Percentiles rank a stretch among this genome's conserved stretches.
Conservation (phyloP, 805 yeast genomes). For the Clavispora carvajalis region DNA sequence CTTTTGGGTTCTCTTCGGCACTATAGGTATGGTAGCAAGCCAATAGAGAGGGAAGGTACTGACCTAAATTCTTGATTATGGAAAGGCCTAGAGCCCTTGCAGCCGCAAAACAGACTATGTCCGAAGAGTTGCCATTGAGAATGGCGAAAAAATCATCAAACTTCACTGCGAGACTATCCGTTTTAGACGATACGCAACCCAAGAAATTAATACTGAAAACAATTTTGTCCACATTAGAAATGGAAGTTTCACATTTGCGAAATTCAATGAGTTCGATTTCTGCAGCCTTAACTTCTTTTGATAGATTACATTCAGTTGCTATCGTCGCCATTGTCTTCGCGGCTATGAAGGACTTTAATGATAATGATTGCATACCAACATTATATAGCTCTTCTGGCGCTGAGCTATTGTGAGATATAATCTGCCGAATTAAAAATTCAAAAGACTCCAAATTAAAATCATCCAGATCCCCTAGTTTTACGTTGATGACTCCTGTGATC, state of each 20-base stretch:
- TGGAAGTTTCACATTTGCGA: neutral
- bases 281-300: slow-evolving; percentile 18
- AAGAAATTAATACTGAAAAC: slow-evolving; percentile 39
- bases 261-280: slow-evolving; percentile 21
- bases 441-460: slow-evolving; percentile 13
- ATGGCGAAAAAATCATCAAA: slow-evolving; percentile 32
- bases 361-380: slow-evolving; percentile 9
- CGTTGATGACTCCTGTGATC: slow-evolving; percentile 12
- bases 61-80: slow-evolving; percentile 33
- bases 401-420: slow-evolving; percentile 4
- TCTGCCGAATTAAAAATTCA: slow-evolving; percentile 11
- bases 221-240: slow-evolving; percentile 8
- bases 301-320: slow-evolving; percentile 17
- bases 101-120: slow-evolving; percentile 38
- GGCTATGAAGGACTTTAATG: slow-evolving; percentile 18
- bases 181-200: slow-evolving; percentile 40
- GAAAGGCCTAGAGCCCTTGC: slow-evolving; percentile 51
- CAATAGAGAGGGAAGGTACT: slow-evolving; percentile 37
- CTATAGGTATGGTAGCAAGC: slow-evolving; percentile 8
- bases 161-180: slow-evolving; percentile 13
- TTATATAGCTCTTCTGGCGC: slow-evolving; percentile 5
- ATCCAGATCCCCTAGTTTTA: slow-evolving; percentile 15
- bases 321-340: slow-evolving; percentile 29
- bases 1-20: slow-evolving; percentile 5
- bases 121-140: slow-evolving; percentile 27